phyloP scores from a whole-genome alignment of 2,329 filamentous ascomycete species.

The Salinomyces thailandicus region DNA sequence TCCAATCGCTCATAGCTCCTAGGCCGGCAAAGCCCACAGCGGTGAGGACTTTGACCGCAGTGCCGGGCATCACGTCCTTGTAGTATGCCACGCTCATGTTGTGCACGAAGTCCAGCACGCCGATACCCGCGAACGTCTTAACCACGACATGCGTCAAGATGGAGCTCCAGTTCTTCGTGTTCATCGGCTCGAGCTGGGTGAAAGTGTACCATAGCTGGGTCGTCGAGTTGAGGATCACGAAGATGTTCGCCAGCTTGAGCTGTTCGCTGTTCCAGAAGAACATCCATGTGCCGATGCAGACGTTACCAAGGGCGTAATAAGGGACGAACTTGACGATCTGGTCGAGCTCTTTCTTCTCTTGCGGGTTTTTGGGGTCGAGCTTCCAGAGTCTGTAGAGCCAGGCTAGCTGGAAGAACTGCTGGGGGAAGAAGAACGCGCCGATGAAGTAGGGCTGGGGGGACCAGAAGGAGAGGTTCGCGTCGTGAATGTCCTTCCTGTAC shows the following conservation, averaged over 20 bases:
- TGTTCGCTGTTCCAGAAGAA: constrained; percentile 49
- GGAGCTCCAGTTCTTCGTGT: constrained; percentile 40
- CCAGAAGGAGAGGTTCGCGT: constrained; percentile 49
- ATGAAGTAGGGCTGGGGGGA: constrained; percentile 50
- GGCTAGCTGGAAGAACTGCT: constrained; percentile 48
- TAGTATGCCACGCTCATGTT: constrained; percentile 49
- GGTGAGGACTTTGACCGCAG: constrained; percentile 42
- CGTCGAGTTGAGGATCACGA: constrained; percentile 47
- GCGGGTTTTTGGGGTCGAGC: constrained; percentile 32
- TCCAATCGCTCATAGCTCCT: constrained; percentile 46
- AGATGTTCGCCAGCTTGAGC: constrained; percentile 44
- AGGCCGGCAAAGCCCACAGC: constrained; percentile 44
- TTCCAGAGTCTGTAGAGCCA: constrained; percentile 49
- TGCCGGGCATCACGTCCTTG: constrained; percentile 37
- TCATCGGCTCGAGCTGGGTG: constrained; percentile 38
- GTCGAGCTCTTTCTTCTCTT: constrained; percentile 34
- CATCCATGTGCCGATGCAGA: constrained; percentile 54
- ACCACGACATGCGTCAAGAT: constrained; percentile 48
- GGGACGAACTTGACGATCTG: constrained; percentile 46
- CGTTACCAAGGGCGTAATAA: constrained; percentile 46
- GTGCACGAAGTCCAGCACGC: constrained; percentile 49
- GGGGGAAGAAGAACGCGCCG: constrained; percentile 50
- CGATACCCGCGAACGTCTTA: constrained; percentile 52
- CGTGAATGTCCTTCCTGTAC: constrained; percentile 52
- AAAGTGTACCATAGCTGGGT: constrained; percentile 46